Evolutionary conservation across 768 basidiomycete genomes (phyloP).

Genomic region (Lactarius hatsudake): DNA sequence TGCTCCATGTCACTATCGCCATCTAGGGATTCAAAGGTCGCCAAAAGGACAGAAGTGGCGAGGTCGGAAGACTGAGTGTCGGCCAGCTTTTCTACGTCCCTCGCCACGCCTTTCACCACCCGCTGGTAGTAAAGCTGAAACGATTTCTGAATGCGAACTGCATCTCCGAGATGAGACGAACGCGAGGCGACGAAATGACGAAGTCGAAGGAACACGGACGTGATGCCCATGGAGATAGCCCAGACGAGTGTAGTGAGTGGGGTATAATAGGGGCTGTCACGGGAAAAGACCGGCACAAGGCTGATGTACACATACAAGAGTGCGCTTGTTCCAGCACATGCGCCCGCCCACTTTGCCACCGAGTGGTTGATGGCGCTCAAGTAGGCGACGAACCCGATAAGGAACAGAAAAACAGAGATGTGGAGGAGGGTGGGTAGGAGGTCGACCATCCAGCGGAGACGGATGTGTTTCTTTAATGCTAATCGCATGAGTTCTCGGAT

Average conservation of each 20-base stretch:
- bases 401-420: conserved; percentile 7
- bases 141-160: neutral
- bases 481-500: neutral
- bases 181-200: neutral
- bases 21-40: neutral
- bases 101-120: neutral
- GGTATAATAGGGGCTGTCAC: neutral
- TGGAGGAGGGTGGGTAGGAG: neutral
- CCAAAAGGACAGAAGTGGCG: neutral
- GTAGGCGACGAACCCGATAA: neutral
- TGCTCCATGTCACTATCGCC: conserved; percentile 6
- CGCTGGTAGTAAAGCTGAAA: neutral
- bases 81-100: conserved; percentile 4
- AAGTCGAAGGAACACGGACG: neutral
- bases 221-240: neutral
- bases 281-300: neutral
- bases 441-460: neutral
- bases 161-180: neutral
- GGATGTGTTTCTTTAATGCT: neutral
- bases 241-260: neutral
- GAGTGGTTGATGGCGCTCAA: neutral
- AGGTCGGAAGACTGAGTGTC: too few species aligned
- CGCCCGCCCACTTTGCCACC: neutral
- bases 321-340: neutral
- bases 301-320: neutral